Evolutionary conservation across 2,329 filamentous ascomycete species (phyloP).

Genomic region (Alternaria solani): DNA sequence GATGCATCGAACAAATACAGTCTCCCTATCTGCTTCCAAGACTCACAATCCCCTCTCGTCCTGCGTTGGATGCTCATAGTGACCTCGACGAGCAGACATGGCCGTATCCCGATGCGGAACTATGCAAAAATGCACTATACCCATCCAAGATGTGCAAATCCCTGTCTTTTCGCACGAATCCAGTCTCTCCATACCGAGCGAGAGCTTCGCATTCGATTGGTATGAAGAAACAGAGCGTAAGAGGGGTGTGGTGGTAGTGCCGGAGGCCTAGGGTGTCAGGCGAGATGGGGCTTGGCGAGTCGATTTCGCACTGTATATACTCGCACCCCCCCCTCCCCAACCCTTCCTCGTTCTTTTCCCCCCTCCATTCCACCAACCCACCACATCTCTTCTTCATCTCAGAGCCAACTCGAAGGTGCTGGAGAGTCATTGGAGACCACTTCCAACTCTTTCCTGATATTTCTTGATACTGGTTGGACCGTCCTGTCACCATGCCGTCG

Average conservation of each 20-base stretch:
- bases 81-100: constrained; percentile 4
- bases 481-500: constrained; percentile 35
- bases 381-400: constrained; percentile 6
- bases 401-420: constrained; percentile 3
- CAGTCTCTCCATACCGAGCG: background rate
- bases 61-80: background rate
- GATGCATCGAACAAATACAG: constrained; percentile 12
- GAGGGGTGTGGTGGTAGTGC: constrained; percentile 13
- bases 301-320: constrained; percentile 32
- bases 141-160: background rate
- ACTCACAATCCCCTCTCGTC: background rate
- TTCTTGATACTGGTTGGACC: constrained; percentile 6
- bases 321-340: constrained; percentile 30
- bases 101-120: constrained; percentile 10
- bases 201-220: background rate
- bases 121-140: constrained; percentile 12
- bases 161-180: background rate
- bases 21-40: background rate
- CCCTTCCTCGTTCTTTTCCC: constrained; percentile 12
- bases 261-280: constrained; percentile 18
- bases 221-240: constrained; percentile 1
- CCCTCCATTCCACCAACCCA: constrained; percentile 14
- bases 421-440: constrained; percentile 3
- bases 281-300: constrained; percentile 29
- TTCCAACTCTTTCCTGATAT: constrained; percentile 9